phyloP scores from a whole-genome alignment of 2,329 filamentous ascomycete species.

The Monosporascus sp. region DNA sequence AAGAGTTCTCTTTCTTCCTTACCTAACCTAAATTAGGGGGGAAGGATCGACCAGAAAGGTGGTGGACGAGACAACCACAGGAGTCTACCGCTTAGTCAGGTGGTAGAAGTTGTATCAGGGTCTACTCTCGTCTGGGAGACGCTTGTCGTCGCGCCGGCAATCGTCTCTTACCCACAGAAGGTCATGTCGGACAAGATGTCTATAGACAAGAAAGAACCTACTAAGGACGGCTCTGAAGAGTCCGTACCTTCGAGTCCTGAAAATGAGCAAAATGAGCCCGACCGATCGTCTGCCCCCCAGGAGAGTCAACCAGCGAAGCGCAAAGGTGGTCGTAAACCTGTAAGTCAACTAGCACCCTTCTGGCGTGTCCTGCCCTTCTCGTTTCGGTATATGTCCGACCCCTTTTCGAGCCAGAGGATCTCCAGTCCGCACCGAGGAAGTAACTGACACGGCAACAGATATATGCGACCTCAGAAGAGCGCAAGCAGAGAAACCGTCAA shows the following conservation, averaged over 20 bases:
- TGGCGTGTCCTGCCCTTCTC: constrained; percentile 3
- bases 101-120: neutral
- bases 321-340: constrained; percentile 95
- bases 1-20: neutral
- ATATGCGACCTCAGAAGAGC: constrained; percentile 96
- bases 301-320: constrained; percentile 73
- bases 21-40: neutral
- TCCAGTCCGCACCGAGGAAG: constrained; percentile 4
- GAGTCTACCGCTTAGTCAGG: neutral
- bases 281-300: constrained; percentile 33
- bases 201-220: constrained; percentile 54
- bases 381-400: neutral
- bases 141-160: constrained; percentile 37
- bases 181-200: constrained; percentile 65
- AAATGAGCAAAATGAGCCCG: constrained; percentile 35
- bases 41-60: neutral
- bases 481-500: constrained; percentile 95
- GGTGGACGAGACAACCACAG: neutral
- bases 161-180: constrained; percentile 28
- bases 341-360: constrained; percentile 41
- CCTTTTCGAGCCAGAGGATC: neutral
- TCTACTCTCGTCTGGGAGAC: constrained; percentile 24
- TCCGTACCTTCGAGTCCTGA: constrained; percentile 58
- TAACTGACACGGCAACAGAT: constrained; percentile 53
- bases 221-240: constrained; percentile 56